Base-by-base conservation (phyloP, 768 basidiomycete species). In the Chlorophyllum brunneum region DNA sequence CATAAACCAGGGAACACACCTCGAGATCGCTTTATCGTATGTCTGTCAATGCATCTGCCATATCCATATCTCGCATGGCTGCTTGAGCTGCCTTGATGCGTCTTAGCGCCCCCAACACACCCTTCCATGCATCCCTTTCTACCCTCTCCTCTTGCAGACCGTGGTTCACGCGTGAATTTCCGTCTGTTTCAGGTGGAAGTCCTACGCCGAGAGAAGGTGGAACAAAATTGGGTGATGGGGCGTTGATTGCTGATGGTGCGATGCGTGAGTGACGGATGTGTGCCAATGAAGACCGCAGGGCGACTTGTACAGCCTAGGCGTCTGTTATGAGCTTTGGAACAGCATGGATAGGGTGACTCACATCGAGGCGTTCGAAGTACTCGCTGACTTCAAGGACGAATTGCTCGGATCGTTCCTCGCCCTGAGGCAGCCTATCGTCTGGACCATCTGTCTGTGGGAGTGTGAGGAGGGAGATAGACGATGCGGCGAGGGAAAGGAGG, bases 241-340 rank as follows among this genome's bases (percentile, higher is more conserved):
- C 88, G 43, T 85, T 86, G 60, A 92, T 89, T n/a, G 88, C 84
- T n/a, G 88, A 87, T 7, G 89, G 88, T 36, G 89, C 86, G 62
- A 92, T 88, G 58, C 88, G 83, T 8, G 88, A 86, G 60, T 86
- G 82, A 9, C 88, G 78, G 54, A 92, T 86, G 59, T 91, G 88
- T 15, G 89, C 88, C 55, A 92, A 72, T 3, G 86, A 86, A 11
- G 88, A 87, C 33, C 89, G 84, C 53, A 92, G 78, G 27, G 82
- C 79, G 27, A 75, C 75, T 65, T 92, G 89, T 53, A 92, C 87
- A n/a, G 79, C 70, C 89, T 90, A 61, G 27, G 49, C 26, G 42
- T 18, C 49, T 37, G 39, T 39, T 20, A 57, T 29, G 29, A 22
- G 37, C n/a, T 51, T 29, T 46, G 51, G 51, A 51, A 16, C 18